Evolutionary conservation across 73 alveolate genomes (phyloP).

Genomic region (Tetrahymena malaccensis): DNA sequence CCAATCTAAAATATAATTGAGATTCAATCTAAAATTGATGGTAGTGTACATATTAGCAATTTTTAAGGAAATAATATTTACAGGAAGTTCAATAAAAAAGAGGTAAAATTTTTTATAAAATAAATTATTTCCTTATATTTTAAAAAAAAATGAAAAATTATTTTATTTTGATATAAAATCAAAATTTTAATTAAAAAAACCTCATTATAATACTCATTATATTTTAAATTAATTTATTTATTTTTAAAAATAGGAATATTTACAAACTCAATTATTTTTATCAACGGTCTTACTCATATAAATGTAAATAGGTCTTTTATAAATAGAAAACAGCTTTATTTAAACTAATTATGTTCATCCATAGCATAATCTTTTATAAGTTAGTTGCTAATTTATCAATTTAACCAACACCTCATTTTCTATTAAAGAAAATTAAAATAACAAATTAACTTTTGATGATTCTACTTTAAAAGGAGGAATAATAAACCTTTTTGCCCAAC

Average conservation of each 20-base stretch:
- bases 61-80: neutral
- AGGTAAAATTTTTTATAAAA: neutral
- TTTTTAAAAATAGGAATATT: neutral
- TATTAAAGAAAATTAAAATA: neutral
- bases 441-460: neutral
- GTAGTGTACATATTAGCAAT: neutral
- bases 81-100: neutral
- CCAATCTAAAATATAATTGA: neutral
- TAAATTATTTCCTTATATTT: too few species aligned
- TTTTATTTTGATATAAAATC: too few species aligned
- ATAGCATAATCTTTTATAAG: neutral
- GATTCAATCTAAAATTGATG: neutral
- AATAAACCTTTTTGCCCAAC: neutral
- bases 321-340: neutral
- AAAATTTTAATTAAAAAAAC: too few species aligned
- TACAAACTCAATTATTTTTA: neutral
- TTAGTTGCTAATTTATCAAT: neutral
- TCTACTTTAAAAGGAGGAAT: neutral
- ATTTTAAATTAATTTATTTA: too few species aligned
- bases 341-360: neutral
- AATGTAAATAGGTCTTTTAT: neutral
- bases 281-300: neutral
- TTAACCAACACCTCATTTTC: neutral
- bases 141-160: too few species aligned
- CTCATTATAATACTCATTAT: too few species aligned